A percentile compares a stretch with the other conserved stretches of the same genome.
phyloP scores from a whole-genome alignment of 169 alveolate genomes.

The Plasmodium coatneyi region DNA sequence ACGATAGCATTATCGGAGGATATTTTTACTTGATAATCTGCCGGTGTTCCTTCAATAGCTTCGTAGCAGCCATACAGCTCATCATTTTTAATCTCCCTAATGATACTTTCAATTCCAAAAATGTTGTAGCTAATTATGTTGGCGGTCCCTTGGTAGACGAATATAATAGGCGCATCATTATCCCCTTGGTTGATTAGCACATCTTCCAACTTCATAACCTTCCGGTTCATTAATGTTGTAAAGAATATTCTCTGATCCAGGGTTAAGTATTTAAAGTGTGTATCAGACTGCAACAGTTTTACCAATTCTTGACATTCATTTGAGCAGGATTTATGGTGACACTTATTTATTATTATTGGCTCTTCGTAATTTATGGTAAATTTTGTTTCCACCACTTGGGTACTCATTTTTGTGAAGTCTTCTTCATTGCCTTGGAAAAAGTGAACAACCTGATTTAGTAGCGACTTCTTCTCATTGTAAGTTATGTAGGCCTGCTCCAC shows the following conservation, averaged over 20 bases:
- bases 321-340: slow-evolving; percentile 48
- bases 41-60: slow-evolving; percentile 22
- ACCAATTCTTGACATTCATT: slow-evolving; percentile 46
- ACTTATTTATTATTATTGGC: slow-evolving; percentile 56
- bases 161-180: slow-evolving; percentile 35
- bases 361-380: slow-evolving; percentile 48
- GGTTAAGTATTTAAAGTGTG: slow-evolving; percentile 57
- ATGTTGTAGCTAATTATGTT: slow-evolving; percentile 38
- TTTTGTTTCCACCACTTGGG: slow-evolving; percentile 39
- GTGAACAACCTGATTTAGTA: slow-evolving; percentile 62
- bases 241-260: slow-evolving; percentile 69
- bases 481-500: slow-evolving; percentile 57
- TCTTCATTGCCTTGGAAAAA: slow-evolving; percentile 70
- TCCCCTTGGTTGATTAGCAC: slow-evolving; percentile 34
- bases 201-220: slow-evolving; percentile 9
- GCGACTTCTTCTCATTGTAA: slow-evolving; percentile 41
- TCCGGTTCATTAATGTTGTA: slow-evolving; percentile 70
- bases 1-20: slow-evolving; percentile 30
- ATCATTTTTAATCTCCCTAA: slow-evolving; percentile 28
- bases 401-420: slow-evolving; percentile 38
- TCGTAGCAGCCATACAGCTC: slow-evolving; percentile 67
- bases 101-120: slow-evolving; percentile 61
- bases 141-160: slow-evolving; percentile 58
- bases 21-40: slow-evolving; percentile 73
- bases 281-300: slow-evolving; percentile 27